Evolutionary conservation across 305 asterid species (phyloP).

Genomic region (Petunia hybrid): DNA sequence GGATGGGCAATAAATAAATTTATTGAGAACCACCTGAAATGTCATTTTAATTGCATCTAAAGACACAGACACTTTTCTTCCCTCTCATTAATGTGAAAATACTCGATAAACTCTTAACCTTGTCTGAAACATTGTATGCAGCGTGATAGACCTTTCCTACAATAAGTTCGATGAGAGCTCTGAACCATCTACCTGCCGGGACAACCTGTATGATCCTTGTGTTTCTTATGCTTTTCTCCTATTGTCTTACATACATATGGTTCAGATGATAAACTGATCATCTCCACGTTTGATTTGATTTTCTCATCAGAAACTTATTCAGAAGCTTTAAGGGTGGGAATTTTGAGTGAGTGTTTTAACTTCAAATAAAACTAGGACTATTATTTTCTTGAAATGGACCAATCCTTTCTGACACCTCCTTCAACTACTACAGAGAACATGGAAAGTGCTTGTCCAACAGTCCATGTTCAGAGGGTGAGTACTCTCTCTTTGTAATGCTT

Average conservation of each 20-base stretch:
- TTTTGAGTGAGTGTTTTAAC: conserved; percentile 42
- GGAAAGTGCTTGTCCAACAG: conserved; percentile 40
- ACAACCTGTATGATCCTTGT: conserved; percentile 47
- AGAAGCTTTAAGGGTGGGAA: conserved; percentile 51
- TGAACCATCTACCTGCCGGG: conserved; percentile 48
- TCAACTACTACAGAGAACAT: conserved; percentile 43
- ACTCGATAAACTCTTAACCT: conserved; percentile 13
- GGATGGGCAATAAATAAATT: conserved; percentile 3
- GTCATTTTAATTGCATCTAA: neutral
- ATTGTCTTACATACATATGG: neutral
- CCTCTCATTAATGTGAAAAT: conserved; percentile 14
- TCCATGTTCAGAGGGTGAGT: conserved; percentile 54
- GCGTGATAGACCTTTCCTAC: conserved; percentile 65
- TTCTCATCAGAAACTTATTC: conserved; percentile 60
- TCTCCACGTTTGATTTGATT: neutral
- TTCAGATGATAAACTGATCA: neutral
- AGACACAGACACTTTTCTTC: neutral
- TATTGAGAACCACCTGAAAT: neutral
- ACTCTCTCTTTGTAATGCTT: neutral
- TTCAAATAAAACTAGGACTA: neutral
- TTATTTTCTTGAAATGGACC: neutral
- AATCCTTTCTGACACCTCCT: conserved; percentile 19
- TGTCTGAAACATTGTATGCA: conserved; percentile 35
- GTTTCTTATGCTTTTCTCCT: conserved; percentile 21
- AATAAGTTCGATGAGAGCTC: conserved; percentile 52